Evolutionary conservation across 2,329 filamentous ascomycete genomes (phyloP), one percentile per base, ranked within the genome.

Genomic region (Fusarium paranaense): DNA sequence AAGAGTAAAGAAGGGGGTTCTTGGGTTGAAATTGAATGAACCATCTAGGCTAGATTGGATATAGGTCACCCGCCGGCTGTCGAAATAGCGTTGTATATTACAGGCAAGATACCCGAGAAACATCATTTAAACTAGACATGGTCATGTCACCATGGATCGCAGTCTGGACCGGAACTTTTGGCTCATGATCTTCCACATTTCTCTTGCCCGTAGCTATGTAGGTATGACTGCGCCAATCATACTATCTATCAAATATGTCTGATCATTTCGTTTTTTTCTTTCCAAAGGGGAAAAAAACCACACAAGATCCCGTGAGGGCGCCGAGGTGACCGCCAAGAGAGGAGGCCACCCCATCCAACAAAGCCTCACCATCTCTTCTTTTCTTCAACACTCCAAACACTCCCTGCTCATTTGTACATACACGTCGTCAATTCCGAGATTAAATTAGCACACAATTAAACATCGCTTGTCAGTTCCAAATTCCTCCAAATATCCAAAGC

Each of bases 1-100:
- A 87, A 73, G 83, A 76, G 22, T 82, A 64, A 78, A 25, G 45
- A 14, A 22, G 42, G 20, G 42, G 22, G 14, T 5, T 5, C 22
- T 25, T 27, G 22, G 5, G 14, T 50, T 50, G 27, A 54, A 32
- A 32, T 32, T 63, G 57, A 38, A 54, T 38, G 11, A 27, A 60
- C 33, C 25, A 37, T 32, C 56, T 69, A 45, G 56, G 45, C 32
- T 67, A 62, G 61, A 56, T 67, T 64, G 63, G 62, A 35, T 61
- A 32, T 47, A 45, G 68, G 62, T 32, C 33, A 56, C 9, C n/a
- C 52, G 13, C 38, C 20, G 54, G 18, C 42, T 61, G 64, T 64
- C 25, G 52, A 57, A 52, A 65, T 62, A 56, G 68, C 67, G 60
- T 72, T 72, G 68, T 69, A 76, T 65, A 62, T 58, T 58, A 61